Evolutionary conservation across 208 protist species (phyloP).

Genomic region (Acanthamoeba lenticulata): DNA sequence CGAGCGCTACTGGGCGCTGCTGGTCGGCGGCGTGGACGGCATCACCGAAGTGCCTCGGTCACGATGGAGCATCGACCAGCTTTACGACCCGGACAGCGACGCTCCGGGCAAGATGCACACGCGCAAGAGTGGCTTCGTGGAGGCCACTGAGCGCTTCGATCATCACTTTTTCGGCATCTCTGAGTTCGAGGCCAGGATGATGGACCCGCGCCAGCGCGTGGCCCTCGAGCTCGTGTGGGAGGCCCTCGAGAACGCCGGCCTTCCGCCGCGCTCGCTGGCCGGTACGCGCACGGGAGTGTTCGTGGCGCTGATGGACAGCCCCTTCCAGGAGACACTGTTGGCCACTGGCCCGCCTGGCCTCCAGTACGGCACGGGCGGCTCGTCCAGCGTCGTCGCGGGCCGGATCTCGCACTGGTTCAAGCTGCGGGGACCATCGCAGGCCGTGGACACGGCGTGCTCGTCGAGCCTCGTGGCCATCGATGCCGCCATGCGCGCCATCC

Average conservation of each 20-base stretch:
- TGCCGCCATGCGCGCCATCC: conserved; percentile 70
- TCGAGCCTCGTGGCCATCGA: conserved; percentile 81
- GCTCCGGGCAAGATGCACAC: conserved; percentile 59
- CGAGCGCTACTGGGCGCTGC: conserved; percentile 47
- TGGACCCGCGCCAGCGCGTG: conserved; percentile 16
- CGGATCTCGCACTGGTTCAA: conserved; percentile 84
- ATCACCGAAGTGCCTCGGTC: conserved; percentile 24
- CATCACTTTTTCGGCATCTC: conserved; percentile 63
- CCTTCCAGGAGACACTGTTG: conserved; percentile 24
- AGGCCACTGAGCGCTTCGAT: conserved; percentile 57
- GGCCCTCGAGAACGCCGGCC: conserved; percentile 57
- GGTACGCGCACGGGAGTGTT: conserved; percentile 53
- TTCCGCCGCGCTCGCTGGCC: not conserved
- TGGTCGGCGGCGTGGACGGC: conserved; percentile 43
- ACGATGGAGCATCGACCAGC: conserved; percentile 10
- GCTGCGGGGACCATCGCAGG: conserved; percentile 83
- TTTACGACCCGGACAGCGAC: conserved; percentile 58
- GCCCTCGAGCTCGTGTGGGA: conserved; percentile 22
- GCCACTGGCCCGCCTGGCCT: not conserved
- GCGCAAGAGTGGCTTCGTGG: conserved; percentile 8
- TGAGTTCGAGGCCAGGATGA: conserved; percentile 9
- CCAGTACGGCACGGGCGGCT: not conserved
- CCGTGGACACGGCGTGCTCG: conserved; percentile 89
- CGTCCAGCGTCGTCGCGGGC: conserved; percentile 70
- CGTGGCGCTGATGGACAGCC: conserved; percentile 63